phyloP scores from a whole-genome alignment of 1,284 basidiomycete species.

The Boletellus deceptivus region DNA sequence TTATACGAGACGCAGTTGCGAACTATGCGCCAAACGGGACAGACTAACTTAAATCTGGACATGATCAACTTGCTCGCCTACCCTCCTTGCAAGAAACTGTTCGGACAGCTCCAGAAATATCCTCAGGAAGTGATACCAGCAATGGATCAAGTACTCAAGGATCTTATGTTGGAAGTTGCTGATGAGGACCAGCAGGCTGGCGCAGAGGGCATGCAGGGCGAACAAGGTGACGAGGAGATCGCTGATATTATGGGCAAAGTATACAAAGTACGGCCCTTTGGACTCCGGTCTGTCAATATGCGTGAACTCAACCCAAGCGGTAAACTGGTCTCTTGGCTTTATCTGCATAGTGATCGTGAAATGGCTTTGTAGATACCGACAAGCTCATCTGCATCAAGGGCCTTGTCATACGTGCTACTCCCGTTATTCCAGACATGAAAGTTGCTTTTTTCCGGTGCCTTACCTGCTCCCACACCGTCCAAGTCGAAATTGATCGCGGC shows the following conservation, averaged over 20 bases:
- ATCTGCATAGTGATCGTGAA: conserved; percentile 1
- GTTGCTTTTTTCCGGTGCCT: conserved; percentile 97
- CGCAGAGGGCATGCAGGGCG: conserved; percentile 66
- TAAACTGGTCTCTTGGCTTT: conserved; percentile 33
- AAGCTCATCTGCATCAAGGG: conserved; percentile 96
- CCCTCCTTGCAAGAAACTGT: conserved; percentile 80
- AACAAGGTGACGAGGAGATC: conserved; percentile 74
- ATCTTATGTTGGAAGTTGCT: conserved; percentile 80
- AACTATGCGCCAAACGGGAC: conserved; percentile 86
- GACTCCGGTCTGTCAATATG: conserved; percentile 84
- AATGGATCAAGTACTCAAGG: conserved; percentile 95
- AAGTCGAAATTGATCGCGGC: conserved; percentile 94
- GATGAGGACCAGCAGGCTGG: conserved; percentile 74
- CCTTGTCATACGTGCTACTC: conserved; percentile 94
- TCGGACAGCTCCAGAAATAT: conserved; percentile 82
- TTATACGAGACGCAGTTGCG: conserved; percentile 84
- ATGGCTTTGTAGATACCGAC: conserved; percentile 76
- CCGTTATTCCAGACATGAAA: conserved; percentile 99
- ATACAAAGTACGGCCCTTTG: conserved; percentile 93
- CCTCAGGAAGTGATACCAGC: conserved; percentile 96
- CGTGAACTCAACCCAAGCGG: conserved; percentile 87
- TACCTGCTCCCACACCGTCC: conserved; percentile 93
- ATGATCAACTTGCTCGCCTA: conserved; percentile 87
- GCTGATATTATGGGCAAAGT: conserved; percentile 76
- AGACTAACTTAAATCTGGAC: conserved; percentile 92